Evolutionary conservation across 2,329 filamentous ascomycete genomes (phyloP), one percentile per base, ranked within the genome.

Genomic region (Pyrenochaeta sp.): DNA sequence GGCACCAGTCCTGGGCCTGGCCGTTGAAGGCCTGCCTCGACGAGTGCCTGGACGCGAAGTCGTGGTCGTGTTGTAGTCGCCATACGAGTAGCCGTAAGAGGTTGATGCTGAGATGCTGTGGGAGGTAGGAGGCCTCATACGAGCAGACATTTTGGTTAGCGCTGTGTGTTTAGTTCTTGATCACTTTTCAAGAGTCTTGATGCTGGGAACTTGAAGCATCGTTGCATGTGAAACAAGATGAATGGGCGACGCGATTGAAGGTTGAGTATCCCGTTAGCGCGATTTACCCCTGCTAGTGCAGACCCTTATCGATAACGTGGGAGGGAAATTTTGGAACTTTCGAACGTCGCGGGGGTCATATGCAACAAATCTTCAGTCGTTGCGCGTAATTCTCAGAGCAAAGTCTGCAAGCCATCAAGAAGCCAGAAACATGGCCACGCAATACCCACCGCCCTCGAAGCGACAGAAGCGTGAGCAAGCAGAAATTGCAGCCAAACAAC

Each of bases 391-490:
- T n/a, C n/a, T n/a, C n/a, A 14, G 18, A 23, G 13, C 26, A 29
- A 3, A 23, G 19, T 26, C 19, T 18, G 14, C 13, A 35, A 24
- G 24, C 6, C 30, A 21, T 8, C 24, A 23, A 35, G 24, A 47
- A 30, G 8, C 11, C 8, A 2, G 7, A 10, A 35, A 14, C 65
- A 96, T 96, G 90, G 84, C 90, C 58, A 96, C 90, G 4, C 74
- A 92, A 34, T 71, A 87, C 5, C 90, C 90, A n/a, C 90, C 89
- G 32, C 89, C 90, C 4, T 92, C 87, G 38, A 97, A 96, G 74
- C 84, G 91, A 51, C 91, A 96, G 68, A 88, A 86, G 72, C 84
- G 87, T 35, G 89, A 89, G 58, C 81, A 81, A 15, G 79, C 87
- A 27, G 89, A 90, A 58, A 84, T 84, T 62, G 82, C 88, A 6